Conservation (phyloP, 495 filamentous ascomycete species). For the Talaromyces liani region DNA sequence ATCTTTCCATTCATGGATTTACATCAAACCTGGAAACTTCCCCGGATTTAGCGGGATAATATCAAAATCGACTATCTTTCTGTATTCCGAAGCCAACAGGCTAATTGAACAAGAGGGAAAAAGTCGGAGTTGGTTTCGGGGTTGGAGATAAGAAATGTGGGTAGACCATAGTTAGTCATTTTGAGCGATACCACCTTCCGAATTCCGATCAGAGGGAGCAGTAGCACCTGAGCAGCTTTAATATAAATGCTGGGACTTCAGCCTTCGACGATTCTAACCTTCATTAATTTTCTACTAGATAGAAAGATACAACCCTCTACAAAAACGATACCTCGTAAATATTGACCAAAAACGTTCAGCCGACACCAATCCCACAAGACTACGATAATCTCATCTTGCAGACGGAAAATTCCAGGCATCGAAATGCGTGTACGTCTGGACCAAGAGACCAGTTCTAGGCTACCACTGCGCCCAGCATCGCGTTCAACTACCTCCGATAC, state of each 20-base stretch:
- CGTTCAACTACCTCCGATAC: neutral
- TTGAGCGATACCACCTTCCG: constrained; percentile 6
- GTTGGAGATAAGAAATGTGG: neutral
- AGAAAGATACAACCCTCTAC: neutral
- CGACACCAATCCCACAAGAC: neutral
- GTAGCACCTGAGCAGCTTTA: neutral
- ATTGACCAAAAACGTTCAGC: neutral
- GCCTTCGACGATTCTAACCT: neutral
- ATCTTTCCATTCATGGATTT: too few species aligned
- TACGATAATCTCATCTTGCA: neutral
- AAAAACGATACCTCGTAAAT: neutral
- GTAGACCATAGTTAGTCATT: neutral
- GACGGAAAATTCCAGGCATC: neutral
- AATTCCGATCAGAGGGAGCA: neutral
- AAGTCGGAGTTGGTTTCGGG: neutral
- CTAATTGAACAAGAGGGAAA: neutral
- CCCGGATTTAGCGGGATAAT: neutral
- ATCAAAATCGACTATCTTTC: neutral
- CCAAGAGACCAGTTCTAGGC: neutral
- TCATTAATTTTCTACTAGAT: neutral
- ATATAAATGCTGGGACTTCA: neutral
- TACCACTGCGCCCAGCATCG: neutral
- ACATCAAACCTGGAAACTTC: too few species aligned
- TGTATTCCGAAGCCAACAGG: neutral
- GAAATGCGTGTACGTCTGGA: constrained; percentile 1